A percentile compares a stretch with the other conserved stretches of the same genome.
These are phyloP conservation scores for Naganishia antarctica DNA, from an alignment of 768 basidiomycete species.

Conservation along the genomic window DNA sequence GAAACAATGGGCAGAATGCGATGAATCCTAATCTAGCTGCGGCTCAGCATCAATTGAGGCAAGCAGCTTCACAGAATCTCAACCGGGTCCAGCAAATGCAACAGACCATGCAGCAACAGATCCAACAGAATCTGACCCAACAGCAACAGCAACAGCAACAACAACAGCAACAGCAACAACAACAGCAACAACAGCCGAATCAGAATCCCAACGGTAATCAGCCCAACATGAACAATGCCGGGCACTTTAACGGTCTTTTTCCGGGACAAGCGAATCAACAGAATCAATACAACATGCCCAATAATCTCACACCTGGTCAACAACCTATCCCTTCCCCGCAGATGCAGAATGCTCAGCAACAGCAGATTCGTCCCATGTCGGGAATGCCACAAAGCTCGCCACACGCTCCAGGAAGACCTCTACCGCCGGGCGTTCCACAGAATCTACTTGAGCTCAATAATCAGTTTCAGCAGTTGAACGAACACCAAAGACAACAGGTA, in stretches of 20 bases:
- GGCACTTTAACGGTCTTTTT: neutral
- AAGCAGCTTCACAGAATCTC: conserved; percentile 10
- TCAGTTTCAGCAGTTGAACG: conserved; percentile 12
- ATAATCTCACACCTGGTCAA: neutral
- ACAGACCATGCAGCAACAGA: conserved; percentile 10
- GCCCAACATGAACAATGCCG: conserved; percentile 6
- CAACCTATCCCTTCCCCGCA: conserved; percentile 7
- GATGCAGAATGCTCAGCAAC: conserved; percentile 14
- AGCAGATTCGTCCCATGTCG: neutral
- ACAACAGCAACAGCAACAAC: neutral
- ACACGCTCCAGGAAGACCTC: conserved; percentile 1
- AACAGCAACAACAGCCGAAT: conserved; percentile 4
- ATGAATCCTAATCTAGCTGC: conserved; percentile 16
- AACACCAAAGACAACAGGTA: conserved; percentile 12
- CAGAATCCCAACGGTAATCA: conserved; percentile 7
- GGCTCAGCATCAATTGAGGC: neutral
- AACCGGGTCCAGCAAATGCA: conserved; percentile 17
- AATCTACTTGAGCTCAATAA: conserved; percentile 12
- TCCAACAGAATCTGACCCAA: conserved; percentile 6
- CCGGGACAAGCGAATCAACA: neutral
- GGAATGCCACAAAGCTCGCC: conserved; percentile 11
- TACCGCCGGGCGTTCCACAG: neutral
- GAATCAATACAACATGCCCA: conserved; percentile 16
- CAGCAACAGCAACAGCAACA: conserved; percentile 16
- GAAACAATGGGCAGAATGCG: neutral